These are phyloP conservation scores for Citrullus colocynthis DNA, from an alignment of 306 rosid genomes.

Conservation along the genomic window DNA sequence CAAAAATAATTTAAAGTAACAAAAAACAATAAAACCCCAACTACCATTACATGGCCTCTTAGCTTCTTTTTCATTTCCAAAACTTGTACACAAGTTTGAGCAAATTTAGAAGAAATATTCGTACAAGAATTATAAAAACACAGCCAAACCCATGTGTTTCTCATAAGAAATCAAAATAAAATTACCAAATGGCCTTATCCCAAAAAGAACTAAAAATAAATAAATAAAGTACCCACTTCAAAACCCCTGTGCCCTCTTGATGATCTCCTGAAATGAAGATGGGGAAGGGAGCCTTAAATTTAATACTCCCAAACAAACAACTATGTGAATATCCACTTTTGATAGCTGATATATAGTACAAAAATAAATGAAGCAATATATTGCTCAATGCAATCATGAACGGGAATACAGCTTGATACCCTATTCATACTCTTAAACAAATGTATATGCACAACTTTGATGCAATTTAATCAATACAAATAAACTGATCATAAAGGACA, in stretches of 20 bases:
- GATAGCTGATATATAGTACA: neutral
- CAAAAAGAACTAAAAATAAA: neutral
- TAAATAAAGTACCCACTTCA: neutral
- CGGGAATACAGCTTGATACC: neutral
- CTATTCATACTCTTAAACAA: neutral
- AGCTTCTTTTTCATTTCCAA: neutral
- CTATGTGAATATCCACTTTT: neutral
- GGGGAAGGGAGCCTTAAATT: too few relatives aligned
- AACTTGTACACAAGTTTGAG: neutral
- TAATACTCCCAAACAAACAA: neutral
- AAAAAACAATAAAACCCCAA: too few relatives aligned
- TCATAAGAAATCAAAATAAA: neutral
- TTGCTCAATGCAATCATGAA: neutral
- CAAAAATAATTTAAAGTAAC: too few relatives aligned
- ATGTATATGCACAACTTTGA: conserved; percentile 2
- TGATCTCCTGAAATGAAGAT: neutral
- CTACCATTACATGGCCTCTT: too few relatives aligned
- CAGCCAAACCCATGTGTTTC: neutral
- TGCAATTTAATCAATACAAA: neutral
- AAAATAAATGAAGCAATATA: neutral
- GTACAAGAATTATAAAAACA: neutral
- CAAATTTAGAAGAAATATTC: neutral
- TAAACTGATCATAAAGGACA: neutral
- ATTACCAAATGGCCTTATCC: neutral
- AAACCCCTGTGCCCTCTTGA: neutral